Evolutionary conservation across 2,329 filamentous ascomycete species (phyloP).

Genomic region (Cladophialophora carrionii): DNA sequence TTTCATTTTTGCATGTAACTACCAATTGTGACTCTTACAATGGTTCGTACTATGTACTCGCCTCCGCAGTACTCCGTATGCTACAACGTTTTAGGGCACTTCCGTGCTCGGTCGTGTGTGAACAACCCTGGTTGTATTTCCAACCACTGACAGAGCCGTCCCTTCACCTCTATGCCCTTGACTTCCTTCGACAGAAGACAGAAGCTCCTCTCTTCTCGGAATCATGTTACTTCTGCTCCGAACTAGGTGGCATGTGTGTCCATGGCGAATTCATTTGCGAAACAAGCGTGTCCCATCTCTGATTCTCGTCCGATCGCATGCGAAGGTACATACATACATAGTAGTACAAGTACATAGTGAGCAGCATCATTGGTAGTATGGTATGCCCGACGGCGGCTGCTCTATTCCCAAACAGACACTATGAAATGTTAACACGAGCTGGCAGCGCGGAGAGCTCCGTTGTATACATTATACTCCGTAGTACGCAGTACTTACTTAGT

Average conservation of each 20-base stretch:
- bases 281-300: background rate
- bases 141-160: background rate
- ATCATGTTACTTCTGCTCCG: background rate
- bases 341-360: too few species aligned
- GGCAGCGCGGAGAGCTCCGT: background rate
- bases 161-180: background rate
- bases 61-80: background rate
- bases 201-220: background rate
- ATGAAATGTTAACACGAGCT: background rate
- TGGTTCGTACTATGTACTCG: too few species aligned
- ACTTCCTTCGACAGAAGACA: background rate
- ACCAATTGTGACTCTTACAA: too few species aligned
- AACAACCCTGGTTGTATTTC: too few species aligned
- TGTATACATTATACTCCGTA: too few species aligned
- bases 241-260: background rate
- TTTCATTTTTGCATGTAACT: too few species aligned
- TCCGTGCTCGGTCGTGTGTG: background rate
- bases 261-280: background rate
- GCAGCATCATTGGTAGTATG: constrained; percentile 9
- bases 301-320: background rate
- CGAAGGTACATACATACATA: too few species aligned
- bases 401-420: constrained; percentile 20
- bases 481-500: too few species aligned
- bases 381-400: constrained; percentile 19
- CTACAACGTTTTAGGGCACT: too few species aligned